Evolutionary conservation across 1,284 basidiomycete genomes (phyloP), one percentile per base, ranked within the genome.

Genomic region (Agroathelia rolfsii): DNA sequence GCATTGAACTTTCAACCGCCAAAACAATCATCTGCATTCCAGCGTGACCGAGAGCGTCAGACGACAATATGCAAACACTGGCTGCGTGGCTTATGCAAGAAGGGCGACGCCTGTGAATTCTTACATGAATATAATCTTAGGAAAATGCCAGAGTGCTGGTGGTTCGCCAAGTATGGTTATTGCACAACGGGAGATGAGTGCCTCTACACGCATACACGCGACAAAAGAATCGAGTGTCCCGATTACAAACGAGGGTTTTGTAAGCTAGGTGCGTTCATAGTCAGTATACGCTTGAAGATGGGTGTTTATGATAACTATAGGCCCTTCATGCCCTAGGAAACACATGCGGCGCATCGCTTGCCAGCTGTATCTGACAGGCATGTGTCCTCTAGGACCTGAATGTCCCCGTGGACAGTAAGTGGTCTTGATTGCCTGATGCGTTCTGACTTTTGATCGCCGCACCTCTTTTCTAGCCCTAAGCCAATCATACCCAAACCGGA

Each of bases 31-130:
- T 85, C 87, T 2, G 74, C 72, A 0, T 83, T 89, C 49, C 84
- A 81, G 16, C 72, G 79, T 31, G 88, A 92, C 50, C 67, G 89
- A 39, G 87, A 92, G 51, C 78, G 88, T 40, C 68, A 90, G 30
- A 76, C 84, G 13, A 94, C 89, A 0, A 88, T 99, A n/a, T 99
- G 95, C 66, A 98, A 98, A 64, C 95, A 98, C 62, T 99, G 94
- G 88, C 76, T 99, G 20, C 76, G 95, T 40, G 95, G 95, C 17
- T 69, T 98, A 24, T 98, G 95, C 64, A 98, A 98, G 64, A 98
- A 98, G 58, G 94, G 92, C 37, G 88, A 95, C 53, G 81, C 83
- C 26, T 99, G 95, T 65, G 95, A 98, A 62, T 98, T 98, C 59
- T 70, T 98, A 52, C 95, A 99, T 61, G 95, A 98, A 62, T 98